These are phyloP conservation scores for Physcomitrium patens DNA, from an alignment of 225 moss, liverwort and hornwort genomes.

Conservation along the genomic window DNA sequence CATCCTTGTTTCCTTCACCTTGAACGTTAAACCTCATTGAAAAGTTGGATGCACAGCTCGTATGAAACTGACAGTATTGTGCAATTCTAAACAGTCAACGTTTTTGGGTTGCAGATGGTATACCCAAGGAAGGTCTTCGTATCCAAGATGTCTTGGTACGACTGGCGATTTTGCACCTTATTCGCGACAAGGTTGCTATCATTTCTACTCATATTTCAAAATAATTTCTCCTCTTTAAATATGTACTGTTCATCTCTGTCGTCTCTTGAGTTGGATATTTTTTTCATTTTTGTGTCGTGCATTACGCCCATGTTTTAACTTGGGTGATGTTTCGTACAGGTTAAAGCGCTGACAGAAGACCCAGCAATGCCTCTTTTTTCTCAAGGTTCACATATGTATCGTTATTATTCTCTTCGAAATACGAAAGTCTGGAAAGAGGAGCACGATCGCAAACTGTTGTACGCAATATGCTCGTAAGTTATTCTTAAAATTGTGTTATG, in stretches of 20 bases:
- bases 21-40: background rate
- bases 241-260: background rate
- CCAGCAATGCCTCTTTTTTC: slow-evolving; percentile 78
- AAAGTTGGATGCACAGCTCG: background rate
- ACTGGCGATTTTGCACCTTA: slow-evolving; percentile 91
- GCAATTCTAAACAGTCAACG: slow-evolving; percentile 3
- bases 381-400: slow-evolving; percentile 87
- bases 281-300: background rate
- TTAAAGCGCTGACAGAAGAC: slow-evolving; percentile 80
- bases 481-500: background rate
- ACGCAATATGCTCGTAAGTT: slow-evolving; percentile 87
- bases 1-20: background rate
- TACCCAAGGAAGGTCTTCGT: slow-evolving; percentile 96
- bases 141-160: slow-evolving; percentile 98
- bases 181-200: slow-evolving; percentile 82
- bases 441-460: slow-evolving; percentile 94
- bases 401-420: slow-evolving; percentile 90
- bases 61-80: background rate
- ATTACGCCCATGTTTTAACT: slow-evolving; percentile 10
- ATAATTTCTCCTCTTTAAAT: slow-evolving; percentile 8
- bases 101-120: slow-evolving; percentile 69
- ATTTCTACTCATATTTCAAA: background rate
- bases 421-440: slow-evolving; percentile 99
- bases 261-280: background rate
- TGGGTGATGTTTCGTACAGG: slow-evolving; percentile 43